phyloP scores from a whole-genome alignment of 148 eudicot species.

The Rheum nobile region DNA sequence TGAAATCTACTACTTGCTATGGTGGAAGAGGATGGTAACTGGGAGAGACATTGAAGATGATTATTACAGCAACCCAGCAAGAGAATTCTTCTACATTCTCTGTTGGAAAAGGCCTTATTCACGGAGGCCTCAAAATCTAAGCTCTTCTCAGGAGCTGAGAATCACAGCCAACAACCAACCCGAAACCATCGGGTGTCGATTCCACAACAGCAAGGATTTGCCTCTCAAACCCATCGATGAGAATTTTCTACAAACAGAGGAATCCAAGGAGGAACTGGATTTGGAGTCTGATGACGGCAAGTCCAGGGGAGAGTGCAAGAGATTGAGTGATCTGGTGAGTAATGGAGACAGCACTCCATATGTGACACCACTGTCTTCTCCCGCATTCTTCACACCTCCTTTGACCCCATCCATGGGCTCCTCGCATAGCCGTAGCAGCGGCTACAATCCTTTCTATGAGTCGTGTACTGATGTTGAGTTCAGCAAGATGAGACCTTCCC shows the following conservation, averaged over 20 bases:
- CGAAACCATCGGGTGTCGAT: slow-evolving; percentile 11
- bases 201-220: slow-evolving; percentile 6
- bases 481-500: slow-evolving; percentile 43
- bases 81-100: slow-evolving; percentile 27
- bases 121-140: slow-evolving; percentile 1
- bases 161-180: slow-evolving; percentile 12
- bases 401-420: slow-evolving; percentile 22
- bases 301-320: neutral
- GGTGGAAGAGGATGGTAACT: slow-evolving; percentile 59
- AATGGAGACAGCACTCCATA: slow-evolving; percentile 29
- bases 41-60: slow-evolving; percentile 15
- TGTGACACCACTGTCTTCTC: slow-evolving; percentile 56
- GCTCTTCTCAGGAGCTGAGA: slow-evolving; percentile 5
- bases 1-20: slow-evolving; percentile 67
- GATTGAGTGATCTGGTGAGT: slow-evolving; percentile 30
- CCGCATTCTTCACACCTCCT: slow-evolving; percentile 50
- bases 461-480: slow-evolving; percentile 52
- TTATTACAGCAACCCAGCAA: slow-evolving; percentile 3
- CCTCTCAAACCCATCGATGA: slow-evolving; percentile 26
- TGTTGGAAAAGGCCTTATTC: slow-evolving; percentile 22
- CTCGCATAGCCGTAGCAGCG: neutral
- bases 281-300: slow-evolving; percentile 47
- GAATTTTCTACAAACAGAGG: slow-evolving; percentile 61
- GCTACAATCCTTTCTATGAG: slow-evolving; percentile 32
- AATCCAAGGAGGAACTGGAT: slow-evolving; percentile 57